Evolutionary conservation across 139 green algal species (phyloP).

Genomic region (Microglena sp.): DNA sequence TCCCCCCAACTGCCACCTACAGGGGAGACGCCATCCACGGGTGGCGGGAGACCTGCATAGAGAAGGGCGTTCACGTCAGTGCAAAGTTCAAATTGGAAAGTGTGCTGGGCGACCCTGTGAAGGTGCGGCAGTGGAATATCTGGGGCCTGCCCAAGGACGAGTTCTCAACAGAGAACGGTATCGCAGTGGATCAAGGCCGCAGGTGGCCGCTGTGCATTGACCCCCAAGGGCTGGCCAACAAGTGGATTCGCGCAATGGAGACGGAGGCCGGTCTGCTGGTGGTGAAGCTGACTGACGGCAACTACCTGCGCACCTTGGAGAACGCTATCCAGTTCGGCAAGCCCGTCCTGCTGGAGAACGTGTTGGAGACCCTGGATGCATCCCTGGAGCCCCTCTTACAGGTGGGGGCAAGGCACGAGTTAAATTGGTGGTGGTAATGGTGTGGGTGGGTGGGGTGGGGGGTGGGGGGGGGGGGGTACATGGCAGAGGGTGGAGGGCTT

Average conservation of each 20-base stretch:
- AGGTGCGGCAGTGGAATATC: constrained; percentile 69
- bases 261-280: constrained; percentile 47
- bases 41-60: constrained; percentile 38
- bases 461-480: no score
- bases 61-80: constrained; percentile 36
- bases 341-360: constrained; percentile 74
- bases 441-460: no score
- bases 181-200: constrained; percentile 58
- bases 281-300: constrained; percentile 68
- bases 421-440: no score
- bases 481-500: no score
- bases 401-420: no score
- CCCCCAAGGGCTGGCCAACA: constrained; percentile 61
- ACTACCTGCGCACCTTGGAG: constrained; percentile 70
- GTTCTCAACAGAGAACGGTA: constrained; percentile 75
- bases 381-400: constrained; percentile 72
- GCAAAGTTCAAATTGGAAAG: constrained; percentile 51
- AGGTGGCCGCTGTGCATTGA: constrained; percentile 81
- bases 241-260: constrained; percentile 77
- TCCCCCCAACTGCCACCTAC: background rate
- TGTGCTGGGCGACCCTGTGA: constrained; percentile 62
- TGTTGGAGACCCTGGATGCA: constrained; percentile 68
- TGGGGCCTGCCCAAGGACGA: constrained; percentile 74
- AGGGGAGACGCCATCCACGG: constrained; percentile 25
- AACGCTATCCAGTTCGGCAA: constrained; percentile 71